Conservation (phyloP, 805 yeast genomes). For the Metschnikowia sp. region DNA sequence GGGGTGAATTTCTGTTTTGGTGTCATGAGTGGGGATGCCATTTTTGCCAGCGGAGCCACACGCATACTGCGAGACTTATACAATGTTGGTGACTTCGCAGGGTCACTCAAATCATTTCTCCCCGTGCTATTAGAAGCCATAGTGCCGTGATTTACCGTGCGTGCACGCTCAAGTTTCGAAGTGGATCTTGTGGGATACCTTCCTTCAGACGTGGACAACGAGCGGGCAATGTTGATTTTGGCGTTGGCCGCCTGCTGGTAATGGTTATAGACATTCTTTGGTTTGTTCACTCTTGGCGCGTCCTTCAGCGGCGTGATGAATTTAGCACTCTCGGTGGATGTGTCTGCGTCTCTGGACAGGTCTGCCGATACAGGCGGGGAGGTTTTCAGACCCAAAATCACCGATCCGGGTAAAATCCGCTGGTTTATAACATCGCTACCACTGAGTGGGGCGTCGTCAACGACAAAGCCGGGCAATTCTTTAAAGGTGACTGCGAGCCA, state of each 20-base stretch:
- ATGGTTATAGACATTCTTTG: slow-evolving; percentile 31
- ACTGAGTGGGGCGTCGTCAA: slow-evolving; percentile 11
- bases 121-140: neutral
- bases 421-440: slow-evolving; percentile 13
- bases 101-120: too few relatives aligned
- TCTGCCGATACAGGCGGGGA: neutral
- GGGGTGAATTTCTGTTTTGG: neutral
- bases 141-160: slow-evolving; percentile 3
- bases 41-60: neutral
- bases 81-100: neutral
- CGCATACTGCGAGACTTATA: neutral
- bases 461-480: slow-evolving; percentile 26
- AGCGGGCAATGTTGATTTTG: slow-evolving; percentile 9
- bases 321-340: neutral
- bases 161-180: slow-evolving; percentile 5
- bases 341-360: neutral
- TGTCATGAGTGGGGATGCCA: neutral
- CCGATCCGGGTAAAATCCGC: slow-evolving; percentile 18
- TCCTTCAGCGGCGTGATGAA: slow-evolving; percentile 5
- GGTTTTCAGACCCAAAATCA: slow-evolving; percentile 13
- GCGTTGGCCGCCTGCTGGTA: slow-evolving; percentile 26
- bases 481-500: slow-evolving; percentile 28
- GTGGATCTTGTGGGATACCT: slow-evolving; percentile 6
- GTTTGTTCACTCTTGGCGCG: slow-evolving; percentile 18
- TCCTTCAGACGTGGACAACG: slow-evolving; percentile 12